These are phyloP conservation scores for Tuber magnatum DNA, from an alignment of 495 filamentous ascomycete species.

Conservation along the genomic window DNA sequence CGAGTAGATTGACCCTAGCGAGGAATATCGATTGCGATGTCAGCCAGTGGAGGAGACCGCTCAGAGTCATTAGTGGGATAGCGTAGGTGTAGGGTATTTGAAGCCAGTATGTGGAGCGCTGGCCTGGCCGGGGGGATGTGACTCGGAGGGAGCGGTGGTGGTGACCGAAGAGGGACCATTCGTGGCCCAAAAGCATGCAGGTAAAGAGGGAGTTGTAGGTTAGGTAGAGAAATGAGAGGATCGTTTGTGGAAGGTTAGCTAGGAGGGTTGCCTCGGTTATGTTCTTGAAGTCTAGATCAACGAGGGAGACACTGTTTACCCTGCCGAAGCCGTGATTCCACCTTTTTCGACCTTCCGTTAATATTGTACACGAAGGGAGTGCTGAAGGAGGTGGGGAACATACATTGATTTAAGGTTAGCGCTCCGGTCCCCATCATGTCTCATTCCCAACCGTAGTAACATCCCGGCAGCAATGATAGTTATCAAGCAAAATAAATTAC, in stretches of 20 bases:
- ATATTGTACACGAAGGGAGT: background rate
- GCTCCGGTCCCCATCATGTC: background rate
- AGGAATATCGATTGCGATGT: slow-evolving; percentile 46
- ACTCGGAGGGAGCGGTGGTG: slow-evolving; percentile 31
- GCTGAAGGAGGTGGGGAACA: background rate
- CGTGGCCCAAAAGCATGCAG: no score
- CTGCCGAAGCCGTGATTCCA: slow-evolving; percentile 13
- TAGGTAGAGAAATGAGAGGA: slow-evolving; percentile 41
- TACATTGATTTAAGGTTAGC: background rate
- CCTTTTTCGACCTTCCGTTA: background rate
- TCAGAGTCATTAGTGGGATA: slow-evolving; percentile 40
- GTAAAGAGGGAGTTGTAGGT: no score
- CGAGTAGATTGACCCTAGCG: slow-evolving; percentile 29
- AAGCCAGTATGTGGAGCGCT: slow-evolving; percentile 45
- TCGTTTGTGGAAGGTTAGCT: slow-evolving; percentile 43
- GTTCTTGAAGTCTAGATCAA: slow-evolving; percentile 8
- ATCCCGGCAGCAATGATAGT: background rate
- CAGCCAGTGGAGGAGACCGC: slow-evolving; percentile 44
- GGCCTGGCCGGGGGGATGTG: slow-evolving; percentile 39
- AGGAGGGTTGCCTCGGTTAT: slow-evolving; percentile 28
- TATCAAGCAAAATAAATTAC: slow-evolving; percentile 8
- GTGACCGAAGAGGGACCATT: no score
- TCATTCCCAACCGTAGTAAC: background rate
- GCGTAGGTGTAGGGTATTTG: slow-evolving; percentile 43
- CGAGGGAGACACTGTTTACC: background rate